These are phyloP conservation scores for Rachicladosporium sp. DNA, from an alignment of 2,329 filamentous ascomycete genomes.

Conservation along the genomic window DNA sequence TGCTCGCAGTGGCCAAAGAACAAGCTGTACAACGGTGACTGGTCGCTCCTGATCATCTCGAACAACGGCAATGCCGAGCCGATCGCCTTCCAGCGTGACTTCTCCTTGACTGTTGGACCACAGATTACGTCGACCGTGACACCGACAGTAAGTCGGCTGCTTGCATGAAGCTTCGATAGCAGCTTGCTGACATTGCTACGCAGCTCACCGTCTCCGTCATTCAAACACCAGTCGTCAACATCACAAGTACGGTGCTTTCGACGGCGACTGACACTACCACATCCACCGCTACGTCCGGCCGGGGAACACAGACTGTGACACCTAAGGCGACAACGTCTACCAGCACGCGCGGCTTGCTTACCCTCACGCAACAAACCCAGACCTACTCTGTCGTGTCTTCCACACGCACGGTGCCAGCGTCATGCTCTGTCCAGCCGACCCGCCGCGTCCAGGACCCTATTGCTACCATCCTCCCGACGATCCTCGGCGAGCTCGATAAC, in stretches of 20 bases:
- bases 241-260: constrained; percentile 15
- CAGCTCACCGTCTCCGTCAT: constrained; percentile 7
- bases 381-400: constrained; percentile 10
- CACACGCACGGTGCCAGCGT: constrained; percentile 9
- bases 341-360: constrained; percentile 13
- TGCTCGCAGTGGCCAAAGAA: constrained; percentile 26
- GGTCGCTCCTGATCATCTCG: constrained; percentile 31
- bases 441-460: constrained; percentile 13
- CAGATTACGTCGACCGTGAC: constrained; percentile 20
- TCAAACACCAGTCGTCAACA: constrained; percentile 15
- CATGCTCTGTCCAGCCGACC: constrained; percentile 6
- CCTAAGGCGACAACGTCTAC: constrained; percentile 11
- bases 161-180: background rate
- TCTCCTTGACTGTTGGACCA: constrained; percentile 25
- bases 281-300: constrained; percentile 7
- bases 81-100: constrained; percentile 34
- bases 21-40: constrained; percentile 32
- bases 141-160: constrained; percentile 7
- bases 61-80: constrained; percentile 31
- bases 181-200: too few species aligned
- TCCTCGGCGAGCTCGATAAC: constrained; percentile 9
- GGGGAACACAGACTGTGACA: constrained; percentile 10
- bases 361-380: constrained; percentile 14
- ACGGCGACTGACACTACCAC: constrained; percentile 19
- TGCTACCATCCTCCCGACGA: constrained; percentile 16